phyloP scores from a whole-genome alignment of 2,329 filamentous ascomycete genomes.

The Penicillium sp. region DNA sequence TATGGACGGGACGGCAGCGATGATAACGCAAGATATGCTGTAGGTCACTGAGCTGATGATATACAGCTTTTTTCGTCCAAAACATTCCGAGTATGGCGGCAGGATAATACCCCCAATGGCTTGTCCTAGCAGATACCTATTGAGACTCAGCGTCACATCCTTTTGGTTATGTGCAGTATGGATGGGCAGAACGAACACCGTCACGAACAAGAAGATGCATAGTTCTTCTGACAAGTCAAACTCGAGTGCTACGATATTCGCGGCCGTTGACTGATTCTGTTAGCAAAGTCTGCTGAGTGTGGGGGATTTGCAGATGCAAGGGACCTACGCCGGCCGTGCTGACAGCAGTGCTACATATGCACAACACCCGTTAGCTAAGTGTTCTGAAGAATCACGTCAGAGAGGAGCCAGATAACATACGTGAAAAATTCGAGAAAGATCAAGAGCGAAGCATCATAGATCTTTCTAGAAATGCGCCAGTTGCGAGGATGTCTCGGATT shows the following conservation, averaged over 20 bases:
- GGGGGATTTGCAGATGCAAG: conserved; percentile 9
- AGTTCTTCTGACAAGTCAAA: conserved; percentile 31
- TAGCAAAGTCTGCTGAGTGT: conserved; percentile 6
- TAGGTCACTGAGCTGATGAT: conserved; percentile 36
- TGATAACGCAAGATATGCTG: conserved; percentile 41
- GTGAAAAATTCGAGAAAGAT: conserved; percentile 38
- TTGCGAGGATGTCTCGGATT: conserved; percentile 40
- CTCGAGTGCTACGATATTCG: conserved; percentile 32
- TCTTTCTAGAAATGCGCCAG: conserved; percentile 34
- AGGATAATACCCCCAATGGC: conserved; percentile 40
- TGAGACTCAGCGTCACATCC: not conserved
- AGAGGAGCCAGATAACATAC: conserved; percentile 25
- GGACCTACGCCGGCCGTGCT: conserved; percentile 42
- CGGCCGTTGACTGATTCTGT: conserved; percentile 34
- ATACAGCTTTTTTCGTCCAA: conserved; percentile 45
- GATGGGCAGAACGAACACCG: conserved; percentile 13
- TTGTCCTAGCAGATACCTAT: conserved; percentile 43
- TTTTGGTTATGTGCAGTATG: not conserved
- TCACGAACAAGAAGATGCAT: conserved; percentile 39
- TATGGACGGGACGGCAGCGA: conserved; percentile 44
- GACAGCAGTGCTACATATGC: conserved; percentile 37
- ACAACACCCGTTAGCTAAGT: conserved; percentile 21
- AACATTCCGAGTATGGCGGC: conserved; percentile 44
- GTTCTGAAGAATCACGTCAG: not conserved
- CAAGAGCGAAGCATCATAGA: conserved; percentile 34